Percentiles rank a stretch among this genome's conserved stretches.
Evolutionary conservation across 2,329 filamentous ascomycete genomes (phyloP).

Genomic region (Mollisia scopiformis): DNA sequence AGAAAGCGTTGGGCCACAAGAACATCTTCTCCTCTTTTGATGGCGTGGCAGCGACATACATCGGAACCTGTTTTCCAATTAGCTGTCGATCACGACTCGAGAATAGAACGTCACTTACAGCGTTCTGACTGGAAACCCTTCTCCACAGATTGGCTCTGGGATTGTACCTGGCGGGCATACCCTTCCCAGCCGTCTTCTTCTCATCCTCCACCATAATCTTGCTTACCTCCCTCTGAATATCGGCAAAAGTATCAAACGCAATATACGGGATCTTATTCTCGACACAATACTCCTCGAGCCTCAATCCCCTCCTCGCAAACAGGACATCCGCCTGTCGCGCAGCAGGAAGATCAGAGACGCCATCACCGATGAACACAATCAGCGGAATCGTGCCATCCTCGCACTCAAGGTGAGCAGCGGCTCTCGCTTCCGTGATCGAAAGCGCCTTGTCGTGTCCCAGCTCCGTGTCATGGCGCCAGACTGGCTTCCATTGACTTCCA

Average conservation of each 20-base stretch:
- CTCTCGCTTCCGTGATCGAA: constrained; percentile 64
- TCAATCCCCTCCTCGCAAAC: constrained; percentile 66
- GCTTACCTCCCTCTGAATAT: constrained; percentile 63
- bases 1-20: constrained; percentile 63
- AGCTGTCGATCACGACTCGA: not conserved
- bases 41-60: constrained; percentile 54
- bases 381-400: constrained; percentile 65
- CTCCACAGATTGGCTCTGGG: constrained; percentile 71
- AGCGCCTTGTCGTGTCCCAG: constrained; percentile 70
- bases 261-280: constrained; percentile 63
- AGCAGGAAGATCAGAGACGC: constrained; percentile 68
- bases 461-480: constrained; percentile 68
- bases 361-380: constrained; percentile 72
- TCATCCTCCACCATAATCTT: constrained; percentile 62
- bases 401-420: constrained; percentile 52
- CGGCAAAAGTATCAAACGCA: constrained; percentile 67
- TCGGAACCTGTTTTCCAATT: constrained; percentile 40
- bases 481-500: constrained; percentile 63
- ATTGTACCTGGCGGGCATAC: constrained; percentile 65
- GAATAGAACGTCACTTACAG: constrained; percentile 38
- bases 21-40: constrained; percentile 63
- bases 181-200: constrained; percentile 60
- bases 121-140: constrained; percentile 59
- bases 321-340: constrained; percentile 69
- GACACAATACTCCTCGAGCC: constrained; percentile 67